Base-by-base conservation (phyloP, 2,329 filamentous ascomycete genomes). In the Cytospora schulzeri region DNA sequence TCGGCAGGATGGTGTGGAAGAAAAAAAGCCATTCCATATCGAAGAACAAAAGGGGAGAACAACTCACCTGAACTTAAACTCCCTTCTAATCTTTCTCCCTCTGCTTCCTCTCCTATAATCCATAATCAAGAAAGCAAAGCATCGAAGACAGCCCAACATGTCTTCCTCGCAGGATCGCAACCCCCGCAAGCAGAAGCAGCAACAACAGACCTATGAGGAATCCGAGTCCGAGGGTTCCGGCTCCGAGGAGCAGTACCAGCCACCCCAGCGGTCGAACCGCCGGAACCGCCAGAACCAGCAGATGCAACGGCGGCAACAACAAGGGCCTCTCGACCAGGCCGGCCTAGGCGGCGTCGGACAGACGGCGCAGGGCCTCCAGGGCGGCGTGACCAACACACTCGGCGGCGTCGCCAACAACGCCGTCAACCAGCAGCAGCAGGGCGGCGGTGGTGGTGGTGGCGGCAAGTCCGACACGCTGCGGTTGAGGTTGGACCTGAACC, bases 401-500 rank as follows among this genome's bases (percentile, higher is more conserved):
- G 80, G 80, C 62, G 71, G 73, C 67, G 72, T 81, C 17, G 75
- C 78, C 19, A 74, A 75, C 66, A 70, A 73, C 57, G 76, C 76
- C 45, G 70, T 79, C 62, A 73, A 77, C 66, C 72, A 78, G 65
- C 63, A 64, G 45, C 62, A 60, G 24, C 56, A 62, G 22, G 58
- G 59, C 57, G 62, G 61, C 61, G 65, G 65, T 62, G 64, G 75
- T 67, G 75, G 71, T 38, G 74, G 73, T 51, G 73, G 76, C 70
- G 80, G 82, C 71, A 80, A 83, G 71, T 81, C 85, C 66, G 88
- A 92, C 71, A 89, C 90, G 48, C 78, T 93, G 73, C 89, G 89
- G 74, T 76, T 95, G 70, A 85, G 88, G 45, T 79, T 95, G 26
- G 91, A 95, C 73, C 81, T 93, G 63, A 95, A 95, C 76, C 80